Base-by-base conservation (phyloP, 805 yeast species). In the Jamesozyma jinghongensis region DNA sequence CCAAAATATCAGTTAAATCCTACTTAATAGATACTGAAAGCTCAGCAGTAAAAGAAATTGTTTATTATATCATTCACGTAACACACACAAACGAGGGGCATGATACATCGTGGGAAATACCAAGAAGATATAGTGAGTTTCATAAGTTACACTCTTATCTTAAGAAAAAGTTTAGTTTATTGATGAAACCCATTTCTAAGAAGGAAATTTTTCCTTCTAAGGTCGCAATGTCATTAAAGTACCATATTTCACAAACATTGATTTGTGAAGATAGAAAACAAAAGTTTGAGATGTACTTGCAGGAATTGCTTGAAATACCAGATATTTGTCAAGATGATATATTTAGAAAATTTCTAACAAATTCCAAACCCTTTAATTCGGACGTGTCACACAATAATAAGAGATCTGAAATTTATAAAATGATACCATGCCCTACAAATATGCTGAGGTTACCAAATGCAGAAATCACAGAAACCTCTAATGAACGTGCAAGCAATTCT, bases 101-200 rank as follows among this genome's bases (percentile, higher is more conserved):
- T 4, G 66, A 74, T 2, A 85, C 88, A 0, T 82, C 85, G 0
- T 90, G 97, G 97, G 77, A 85, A 40, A 83, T 87, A n/a, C 90
- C 95, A 0, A 66, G 96, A 49, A 67, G 97, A 42, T 88, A 79
- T 54, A 84, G 84, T 50, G 96, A 90, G 54, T 88, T 88, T 58
- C 78, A 70, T 60, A 74, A 72, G 46, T 65, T 88, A 27, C 78
- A 88, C 54, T 76, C 75, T 45, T 77, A 82, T 46, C 62, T 88
- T 49, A 74, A 70, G 42, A 57, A 59, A 2, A 66, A 62, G 34
- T 80, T 77, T 49, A 40, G 41, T 10, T 16, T 13, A 28, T 5
- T 14, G 8, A 31, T 30, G 37, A 27, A 22, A 19, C 7, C n/a
- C n/a, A 32, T 40, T 11, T 87, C 33, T 11, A 55, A 54, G 40